phyloP scores from a whole-genome alignment of 1,139 yeast species.

The Hyphopichia burtonii region DNA sequence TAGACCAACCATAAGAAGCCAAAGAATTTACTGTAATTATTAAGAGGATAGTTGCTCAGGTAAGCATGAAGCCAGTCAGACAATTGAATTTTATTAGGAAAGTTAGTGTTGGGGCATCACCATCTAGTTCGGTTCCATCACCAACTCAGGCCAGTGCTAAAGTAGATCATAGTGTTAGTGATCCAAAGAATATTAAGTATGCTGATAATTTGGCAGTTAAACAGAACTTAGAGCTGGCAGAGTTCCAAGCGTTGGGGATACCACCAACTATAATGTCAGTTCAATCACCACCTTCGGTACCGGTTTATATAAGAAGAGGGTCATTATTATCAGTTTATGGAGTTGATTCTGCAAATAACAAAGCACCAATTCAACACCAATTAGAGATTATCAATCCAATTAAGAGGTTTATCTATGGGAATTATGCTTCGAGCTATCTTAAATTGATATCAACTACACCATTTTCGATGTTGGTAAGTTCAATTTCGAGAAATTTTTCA shows the following conservation, averaged over 20 bases:
- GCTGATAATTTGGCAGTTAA: conserved; percentile 14
- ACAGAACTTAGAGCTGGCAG: conserved; percentile 20
- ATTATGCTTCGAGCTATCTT: conserved; percentile 42
- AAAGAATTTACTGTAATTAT: not conserved
- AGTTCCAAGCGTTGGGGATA: conserved; percentile 41
- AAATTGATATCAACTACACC: conserved; percentile 49
- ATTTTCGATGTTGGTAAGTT: conserved; percentile 41
- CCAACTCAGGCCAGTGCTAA: conserved; percentile 1
- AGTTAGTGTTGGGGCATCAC: not conserved
- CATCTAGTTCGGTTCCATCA: not conserved
- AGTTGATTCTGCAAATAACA: conserved; percentile 14
- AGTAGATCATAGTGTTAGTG: conserved; percentile 9
- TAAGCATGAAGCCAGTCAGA: not conserved
- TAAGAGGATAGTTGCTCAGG: no score
- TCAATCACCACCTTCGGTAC: conserved; percentile 57
- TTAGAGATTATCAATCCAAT: conserved; percentile 35
- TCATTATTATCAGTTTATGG: conserved; percentile 51
- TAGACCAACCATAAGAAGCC: not conserved
- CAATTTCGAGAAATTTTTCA: conserved; percentile 13
- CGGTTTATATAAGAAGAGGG: conserved; percentile 47
- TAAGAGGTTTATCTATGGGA: conserved; percentile 41
- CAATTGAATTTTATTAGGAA: not conserved
- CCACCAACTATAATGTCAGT: conserved; percentile 46
- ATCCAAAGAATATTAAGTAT: conserved; percentile 17
- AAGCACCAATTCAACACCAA: conserved; percentile 27